These are phyloP conservation scores for Aaosphaeria pasadenensis DNA, from an alignment of 2,329 filamentous ascomycete genomes.

Conservation along the genomic window DNA sequence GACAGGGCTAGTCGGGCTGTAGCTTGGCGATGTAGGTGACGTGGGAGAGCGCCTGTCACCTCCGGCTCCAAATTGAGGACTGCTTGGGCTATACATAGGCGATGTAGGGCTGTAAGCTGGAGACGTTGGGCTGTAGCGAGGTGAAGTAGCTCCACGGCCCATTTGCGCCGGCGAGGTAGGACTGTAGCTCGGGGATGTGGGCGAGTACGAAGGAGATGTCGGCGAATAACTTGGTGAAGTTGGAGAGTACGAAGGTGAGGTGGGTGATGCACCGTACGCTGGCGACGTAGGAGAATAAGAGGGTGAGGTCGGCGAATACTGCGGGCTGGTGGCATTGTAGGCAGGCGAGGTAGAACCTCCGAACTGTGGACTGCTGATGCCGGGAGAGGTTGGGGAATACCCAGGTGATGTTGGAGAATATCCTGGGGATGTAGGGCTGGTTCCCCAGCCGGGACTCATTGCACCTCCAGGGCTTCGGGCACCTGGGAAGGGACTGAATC, in stretches of 20 bases:
- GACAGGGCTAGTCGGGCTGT: conserved; percentile 66
- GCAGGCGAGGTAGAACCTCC: conserved; percentile 31
- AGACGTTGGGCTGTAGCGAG: conserved; percentile 54
- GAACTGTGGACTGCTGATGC: conserved; percentile 57
- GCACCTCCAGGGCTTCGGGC: conserved; percentile 66
- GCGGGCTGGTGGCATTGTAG: conserved; percentile 53
- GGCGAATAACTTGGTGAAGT: conserved; percentile 53
- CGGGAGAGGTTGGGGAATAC: conserved; percentile 42
- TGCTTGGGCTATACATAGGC: conserved; percentile 54
- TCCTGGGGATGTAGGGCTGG: conserved; percentile 41
- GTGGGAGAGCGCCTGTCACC: conserved; percentile 41
- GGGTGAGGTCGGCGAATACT: conserved; percentile 74
- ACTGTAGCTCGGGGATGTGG: conserved; percentile 60
- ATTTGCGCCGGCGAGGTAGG: conserved; percentile 54
- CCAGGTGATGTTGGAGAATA: conserved; percentile 37
- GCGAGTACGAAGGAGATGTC: conserved; percentile 48
- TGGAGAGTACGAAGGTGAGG: conserved; percentile 53
- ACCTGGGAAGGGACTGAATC: conserved; percentile 65
- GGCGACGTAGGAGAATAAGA: conserved; percentile 52
- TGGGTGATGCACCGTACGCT: conserved; percentile 50
- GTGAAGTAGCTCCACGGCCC: conserved; percentile 39
- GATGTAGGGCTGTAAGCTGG: conserved; percentile 57
- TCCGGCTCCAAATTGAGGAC: conserved; percentile 40
- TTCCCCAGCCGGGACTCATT: conserved; percentile 66
- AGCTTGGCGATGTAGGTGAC: conserved; percentile 67